Conservation (phyloP, 805 yeast genomes). For the Candida nanaspora region DNA sequence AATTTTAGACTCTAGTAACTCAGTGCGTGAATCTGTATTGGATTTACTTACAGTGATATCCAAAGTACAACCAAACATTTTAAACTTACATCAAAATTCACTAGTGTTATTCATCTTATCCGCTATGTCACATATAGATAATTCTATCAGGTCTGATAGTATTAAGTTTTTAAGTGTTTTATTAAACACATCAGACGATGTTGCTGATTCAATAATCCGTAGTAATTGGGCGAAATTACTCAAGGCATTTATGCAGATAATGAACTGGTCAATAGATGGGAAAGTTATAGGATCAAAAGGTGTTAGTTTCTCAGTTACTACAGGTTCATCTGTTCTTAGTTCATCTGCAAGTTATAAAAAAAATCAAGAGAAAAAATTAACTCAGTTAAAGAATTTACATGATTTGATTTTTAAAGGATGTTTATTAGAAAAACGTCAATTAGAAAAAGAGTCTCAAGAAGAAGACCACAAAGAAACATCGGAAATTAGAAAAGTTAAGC, state of each 20-base stretch:
- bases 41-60: slow-evolving; percentile 42
- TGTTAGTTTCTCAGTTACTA: slow-evolving; percentile 18
- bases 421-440: slow-evolving; percentile 9
- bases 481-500: slow-evolving; percentile 7
- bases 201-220: slow-evolving; percentile 43
- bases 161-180: slow-evolving; percentile 58
- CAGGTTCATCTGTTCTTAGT: slow-evolving; percentile 12
- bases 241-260: slow-evolving; percentile 55
- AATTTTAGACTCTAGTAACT: slow-evolving; percentile 55
- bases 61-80: slow-evolving; percentile 41
- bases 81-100: slow-evolving; percentile 53
- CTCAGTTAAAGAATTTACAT: slow-evolving; percentile 34
- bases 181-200: slow-evolving; percentile 37
- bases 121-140: slow-evolving; percentile 88
- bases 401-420: slow-evolving; percentile 20
- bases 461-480: slow-evolving; percentile 6
- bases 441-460: not conserved
- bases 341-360: slow-evolving; percentile 18
- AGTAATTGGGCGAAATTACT: slow-evolving; percentile 66
- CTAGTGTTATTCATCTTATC: slow-evolving; percentile 72
- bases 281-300: slow-evolving; percentile 12
- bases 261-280: slow-evolving; percentile 60
- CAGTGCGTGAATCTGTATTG: slow-evolving; percentile 55
- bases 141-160: slow-evolving; percentile 69
- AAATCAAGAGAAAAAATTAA: slow-evolving; percentile 24